Conservation (phyloP, 2,329 filamentous ascomycete genomes). For the Penicillium hesseltinei region DNA sequence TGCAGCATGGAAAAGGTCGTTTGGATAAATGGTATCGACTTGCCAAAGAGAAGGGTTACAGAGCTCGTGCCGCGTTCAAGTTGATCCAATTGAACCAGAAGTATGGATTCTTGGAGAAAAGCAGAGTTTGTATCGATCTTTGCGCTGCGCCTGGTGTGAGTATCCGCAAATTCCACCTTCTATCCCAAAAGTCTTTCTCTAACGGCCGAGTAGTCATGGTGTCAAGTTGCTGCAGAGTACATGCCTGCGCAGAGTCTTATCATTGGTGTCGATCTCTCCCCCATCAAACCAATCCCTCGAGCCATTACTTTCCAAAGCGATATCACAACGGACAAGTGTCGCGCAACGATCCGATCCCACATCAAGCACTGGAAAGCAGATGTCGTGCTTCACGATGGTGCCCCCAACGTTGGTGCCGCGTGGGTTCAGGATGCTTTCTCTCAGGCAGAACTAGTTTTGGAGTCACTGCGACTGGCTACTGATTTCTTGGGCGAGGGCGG, state of each 20-base stretch:
- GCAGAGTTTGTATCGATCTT: constrained; percentile 93
- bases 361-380: constrained; percentile 96
- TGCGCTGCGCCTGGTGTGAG: constrained; percentile 90
- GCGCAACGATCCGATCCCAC: constrained; percentile 82
- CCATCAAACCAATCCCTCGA: constrained; percentile 92
- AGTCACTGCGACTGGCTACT: constrained; percentile 88
- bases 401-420: constrained; percentile 94
- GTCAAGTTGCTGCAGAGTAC: constrained; percentile 90
- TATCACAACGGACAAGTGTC: constrained; percentile 95
- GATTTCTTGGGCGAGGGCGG: constrained; percentile 89
- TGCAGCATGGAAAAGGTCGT: constrained; percentile 87
- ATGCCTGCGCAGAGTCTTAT: constrained; percentile 92
- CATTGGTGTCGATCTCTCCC: constrained; percentile 87
- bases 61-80: constrained; percentile 95
- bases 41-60: constrained; percentile 96
- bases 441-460: constrained; percentile 87
- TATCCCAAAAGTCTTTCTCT: constrained; percentile 12
- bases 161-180: constrained; percentile 17
- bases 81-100: constrained; percentile 98
- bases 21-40: constrained; percentile 99
- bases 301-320: constrained; percentile 96
- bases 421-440: constrained; percentile 99
- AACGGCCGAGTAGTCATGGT: constrained; percentile 68
- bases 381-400: constrained; percentile 92
- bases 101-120: constrained; percentile 96